These are phyloP conservation scores for Candida germanica DNA, from an alignment of 805 yeast species.

Conservation along the genomic window DNA sequence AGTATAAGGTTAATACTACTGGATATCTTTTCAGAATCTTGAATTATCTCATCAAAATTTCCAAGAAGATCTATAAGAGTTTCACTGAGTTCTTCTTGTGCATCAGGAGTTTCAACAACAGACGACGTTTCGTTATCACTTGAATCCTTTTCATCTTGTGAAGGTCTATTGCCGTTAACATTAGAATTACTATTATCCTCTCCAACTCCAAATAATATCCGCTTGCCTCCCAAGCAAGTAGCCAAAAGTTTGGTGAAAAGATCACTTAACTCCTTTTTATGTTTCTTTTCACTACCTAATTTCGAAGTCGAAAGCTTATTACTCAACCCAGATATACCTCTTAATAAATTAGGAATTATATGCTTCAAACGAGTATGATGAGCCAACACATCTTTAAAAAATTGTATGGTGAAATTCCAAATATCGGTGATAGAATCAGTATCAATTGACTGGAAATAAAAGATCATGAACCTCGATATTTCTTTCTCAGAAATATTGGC, in stretches of 20 bases:
- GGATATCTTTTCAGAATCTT: constrained; percentile 55
- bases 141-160: constrained; percentile 8
- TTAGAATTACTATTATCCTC: constrained; percentile 5
- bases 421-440: constrained; percentile 78
- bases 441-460: constrained; percentile 65
- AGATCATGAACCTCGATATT: constrained; percentile 44
- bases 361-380: constrained; percentile 46
- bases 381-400: constrained; percentile 56
- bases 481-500: constrained; percentile 44
- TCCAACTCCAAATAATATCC: constrained; percentile 8
- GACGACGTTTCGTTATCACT: constrained; percentile 6
- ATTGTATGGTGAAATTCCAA: constrained; percentile 56
- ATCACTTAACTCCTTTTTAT: constrained; percentile 55
- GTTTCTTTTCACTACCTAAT: constrained; percentile 58
- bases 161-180: not conserved
- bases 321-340: constrained; percentile 50
- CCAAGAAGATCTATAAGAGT: constrained; percentile 31
- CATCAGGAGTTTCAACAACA: constrained; percentile 12
- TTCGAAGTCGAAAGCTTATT: constrained; percentile 55
- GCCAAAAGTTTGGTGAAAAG: constrained; percentile 29
- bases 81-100: constrained; percentile 44
- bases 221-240: constrained; percentile 13
- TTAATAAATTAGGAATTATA: constrained; percentile 52
- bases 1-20: constrained; percentile 41
- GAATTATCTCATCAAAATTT: constrained; percentile 39